Evolutionary conservation across 2,329 filamentous ascomycete genomes (phyloP), one percentile per base, ranked within the genome.

Genomic region (Hymenoscyphus repandus): DNA sequence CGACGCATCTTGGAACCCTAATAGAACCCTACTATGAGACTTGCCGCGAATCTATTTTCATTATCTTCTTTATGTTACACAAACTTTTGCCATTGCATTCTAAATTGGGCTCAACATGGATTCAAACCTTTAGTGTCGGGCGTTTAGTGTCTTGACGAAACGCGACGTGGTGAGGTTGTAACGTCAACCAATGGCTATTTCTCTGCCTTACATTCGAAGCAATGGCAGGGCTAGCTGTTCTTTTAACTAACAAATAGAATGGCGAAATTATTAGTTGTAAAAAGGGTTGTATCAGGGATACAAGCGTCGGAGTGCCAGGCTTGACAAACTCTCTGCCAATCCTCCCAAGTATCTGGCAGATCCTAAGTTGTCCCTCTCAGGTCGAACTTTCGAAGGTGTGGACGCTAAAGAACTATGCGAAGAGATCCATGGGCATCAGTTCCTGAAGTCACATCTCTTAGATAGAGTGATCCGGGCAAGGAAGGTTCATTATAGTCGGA

Each of bases 231-330:
- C 56, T 38, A 5, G 37, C 17, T n/a, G 5, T 30, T 13, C 20
- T 13, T 2, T 5, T 11, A 20, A 37, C 12, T 37, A 47, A 6
- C 9, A 2, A 17, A 13, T 6, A 44, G 6, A 37, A 10, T 13
- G 31, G 36, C 15, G 31, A 40, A 33, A 22, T 11, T n/a, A 7
- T 47, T 27, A 30, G 15, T 6, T 4, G 12, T 22, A 36, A 36
- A 11, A 5, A 56, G 56, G 69, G 56, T 64, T 77, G 3, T 77
- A 77, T 59, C 66, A 68, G 45, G 74, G 74, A 7, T 77, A 77
- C 61, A 76, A 76, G 56, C 68, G 62, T 37, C 71, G 73, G 38
- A 76, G 75, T 58, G 65, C 67, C 7, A 64, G 67, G 42, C 67
- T 77, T 3, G 73, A 77, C 48, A 51, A 52, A 3, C 57, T 73